Percentiles rank a stretch among this genome's conserved stretches.
These are phyloP conservation scores for Sclerotinia borealis DNA, from an alignment of 2,329 filamentous ascomycete species.

Conservation along the genomic window DNA sequence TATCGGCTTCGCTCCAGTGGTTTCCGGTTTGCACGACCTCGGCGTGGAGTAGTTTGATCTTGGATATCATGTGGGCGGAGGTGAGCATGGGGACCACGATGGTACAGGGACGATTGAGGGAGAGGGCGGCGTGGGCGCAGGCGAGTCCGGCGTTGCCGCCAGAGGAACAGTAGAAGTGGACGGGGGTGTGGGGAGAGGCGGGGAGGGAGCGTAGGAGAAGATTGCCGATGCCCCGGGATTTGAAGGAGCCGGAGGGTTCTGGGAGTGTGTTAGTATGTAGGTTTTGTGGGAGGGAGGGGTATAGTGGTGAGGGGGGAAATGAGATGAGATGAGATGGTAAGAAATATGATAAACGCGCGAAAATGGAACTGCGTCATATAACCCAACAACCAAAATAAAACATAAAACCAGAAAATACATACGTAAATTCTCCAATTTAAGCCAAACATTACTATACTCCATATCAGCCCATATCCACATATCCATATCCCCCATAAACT, in stretches of 20 bases:
- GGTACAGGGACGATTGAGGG: constrained; percentile 47
- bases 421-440: constrained; percentile 64
- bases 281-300: neutral
- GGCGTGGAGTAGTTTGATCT: constrained; percentile 62
- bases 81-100: constrained; percentile 44
- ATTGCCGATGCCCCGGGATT: constrained; percentile 69
- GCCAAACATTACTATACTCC: constrained; percentile 52
- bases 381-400: neutral
- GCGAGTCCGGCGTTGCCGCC: constrained; percentile 84
- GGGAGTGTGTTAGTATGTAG: constrained; percentile 9
- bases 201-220: constrained; percentile 50
- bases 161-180: constrained; percentile 73
- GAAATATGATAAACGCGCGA: constrained; percentile 45
- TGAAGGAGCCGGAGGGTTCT: constrained; percentile 60
- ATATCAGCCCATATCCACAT: neutral
- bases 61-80: constrained; percentile 62
- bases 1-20: constrained; percentile 64
- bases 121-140: constrained; percentile 64
- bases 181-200: constrained; percentile 28
- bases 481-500: neutral
- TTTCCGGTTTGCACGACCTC: constrained; percentile 63
- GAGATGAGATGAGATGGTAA: constrained; percentile 31
- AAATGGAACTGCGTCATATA: too few relatives aligned
- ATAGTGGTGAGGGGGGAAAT: neutral
- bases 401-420: neutral